Evolutionary conservation across 345 rosid genomes (phyloP).

Genomic region (Aquilaria sinensis): DNA sequence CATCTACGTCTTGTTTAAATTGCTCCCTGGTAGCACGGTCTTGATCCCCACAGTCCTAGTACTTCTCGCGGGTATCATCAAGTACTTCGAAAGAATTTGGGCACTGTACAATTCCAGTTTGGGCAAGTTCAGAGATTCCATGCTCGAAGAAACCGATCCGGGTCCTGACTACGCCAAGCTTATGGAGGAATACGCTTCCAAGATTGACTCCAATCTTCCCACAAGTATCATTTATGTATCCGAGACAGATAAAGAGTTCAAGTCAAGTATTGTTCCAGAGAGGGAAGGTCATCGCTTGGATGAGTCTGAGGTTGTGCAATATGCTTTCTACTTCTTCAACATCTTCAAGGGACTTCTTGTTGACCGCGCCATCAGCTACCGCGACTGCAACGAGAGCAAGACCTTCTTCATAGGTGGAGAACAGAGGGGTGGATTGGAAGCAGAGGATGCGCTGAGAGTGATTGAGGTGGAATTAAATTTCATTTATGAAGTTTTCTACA

Average conservation of each 20-base stretch:
- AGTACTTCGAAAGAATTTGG: constrained; percentile 46
- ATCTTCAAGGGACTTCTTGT: constrained; percentile 54
- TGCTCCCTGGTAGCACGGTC: constrained; percentile 23
- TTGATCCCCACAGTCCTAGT: constrained; percentile 27
- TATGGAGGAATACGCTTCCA: constrained; percentile 59
- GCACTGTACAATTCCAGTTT: constrained; percentile 45
- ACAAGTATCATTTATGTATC: constrained; percentile 28
- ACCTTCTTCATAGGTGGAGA: constrained; percentile 23
- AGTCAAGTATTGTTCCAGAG: constrained; percentile 2
- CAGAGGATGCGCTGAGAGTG: constrained; percentile 39
- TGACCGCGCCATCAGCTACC: constrained; percentile 48
- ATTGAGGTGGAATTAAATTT: constrained; percentile 23
- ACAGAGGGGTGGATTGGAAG: background rate
- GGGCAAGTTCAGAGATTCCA: constrained; percentile 47
- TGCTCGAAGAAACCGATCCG: constrained; percentile 42
- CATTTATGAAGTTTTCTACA: constrained; percentile 45
- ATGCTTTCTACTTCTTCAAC: constrained; percentile 30
- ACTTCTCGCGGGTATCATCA: constrained; percentile 38
- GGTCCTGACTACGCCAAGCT: constrained; percentile 17
- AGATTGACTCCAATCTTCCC: constrained; percentile 35
- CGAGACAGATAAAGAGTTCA: constrained; percentile 36
- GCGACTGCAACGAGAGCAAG: constrained; percentile 37
- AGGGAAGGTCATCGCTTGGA: background rate
- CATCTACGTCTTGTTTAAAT: constrained; percentile 33
- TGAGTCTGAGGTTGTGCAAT: constrained; percentile 24